Evolutionary conservation across 192 early-diverging fungal genomes (phyloP), one percentile per base, ranked within the genome.

Genomic region (Linnemannia schmuckeri): DNA sequence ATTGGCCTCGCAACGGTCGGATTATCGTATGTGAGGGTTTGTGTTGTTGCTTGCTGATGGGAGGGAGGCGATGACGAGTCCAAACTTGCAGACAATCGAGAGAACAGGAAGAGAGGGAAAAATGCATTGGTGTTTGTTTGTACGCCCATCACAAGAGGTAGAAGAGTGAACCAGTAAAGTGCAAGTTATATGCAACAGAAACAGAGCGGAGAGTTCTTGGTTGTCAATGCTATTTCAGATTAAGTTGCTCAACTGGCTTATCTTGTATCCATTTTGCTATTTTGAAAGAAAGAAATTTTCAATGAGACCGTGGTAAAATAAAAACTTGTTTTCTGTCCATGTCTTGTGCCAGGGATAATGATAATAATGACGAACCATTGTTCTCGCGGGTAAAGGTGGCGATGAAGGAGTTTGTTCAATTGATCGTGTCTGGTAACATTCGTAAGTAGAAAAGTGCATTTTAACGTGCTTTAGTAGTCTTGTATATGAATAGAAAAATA

Each of bases 151-250:
- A 18, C 13, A 35, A 74, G 41, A 74, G 41, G 30, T 35, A 10
- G 4, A 35, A 35, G 15, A 33, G n/a, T 38, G n/a, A 52, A 33
- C 41, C n/a, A 6, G 40, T 75, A 38, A 37, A 55, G 38, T 12
- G 7, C 41, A 30, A 18, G 27, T n/a, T n/a, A n/a, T n/a, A n/a
- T n/a, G n/a, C n/a, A 49, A 52, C 33, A 42, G 33, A 49, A 52
- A 44, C 9, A 75, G 54, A 57, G 74, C 54, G 47, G 74, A 54
- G 74, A 54, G 54, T 54, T 30, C 35, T 13, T 55, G 47, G 4
- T 75, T 54, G 47, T 55, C 37, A 74, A 74, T 74, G 72, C 44
- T 74, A 74, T 52, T 49, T 74, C 30, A 74, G 72, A 46, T 74
- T 46, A 27, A 13, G 72, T 74, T 74, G 72, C 24, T 35, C 17